phyloP scores from a whole-genome alignment of 768 basidiomycete species.

The Suillus clintonianus region DNA sequence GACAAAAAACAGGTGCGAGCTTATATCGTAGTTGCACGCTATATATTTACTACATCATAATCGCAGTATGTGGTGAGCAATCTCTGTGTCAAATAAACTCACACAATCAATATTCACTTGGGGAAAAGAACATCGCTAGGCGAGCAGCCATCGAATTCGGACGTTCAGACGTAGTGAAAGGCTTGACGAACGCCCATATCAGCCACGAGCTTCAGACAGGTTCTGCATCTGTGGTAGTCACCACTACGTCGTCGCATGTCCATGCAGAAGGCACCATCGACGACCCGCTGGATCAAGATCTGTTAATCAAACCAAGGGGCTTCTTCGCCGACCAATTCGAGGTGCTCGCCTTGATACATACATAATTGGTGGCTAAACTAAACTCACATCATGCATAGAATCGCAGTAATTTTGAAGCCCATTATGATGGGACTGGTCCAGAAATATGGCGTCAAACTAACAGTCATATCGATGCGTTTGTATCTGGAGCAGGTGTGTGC shows the following conservation, averaged over 20 bases:
- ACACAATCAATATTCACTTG: not conserved
- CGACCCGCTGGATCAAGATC: slow-evolving; percentile 42
- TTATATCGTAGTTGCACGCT: not conserved
- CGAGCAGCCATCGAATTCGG: slow-evolving; percentile 79
- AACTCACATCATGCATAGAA: slow-evolving; percentile 50
- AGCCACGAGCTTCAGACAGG: slow-evolving; percentile 41
- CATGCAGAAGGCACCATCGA: slow-evolving; percentile 30
- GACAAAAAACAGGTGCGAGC: slow-evolving; percentile 86
- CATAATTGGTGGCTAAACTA: no score
- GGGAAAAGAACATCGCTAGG: slow-evolving; percentile 79
- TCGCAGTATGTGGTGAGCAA: slow-evolving; percentile 64
- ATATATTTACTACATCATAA: not conserved
- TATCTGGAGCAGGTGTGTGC: slow-evolving; percentile 79
- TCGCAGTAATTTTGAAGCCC: slow-evolving; percentile 86
- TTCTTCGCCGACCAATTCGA: slow-evolving; percentile 98
- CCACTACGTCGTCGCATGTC: slow-evolving; percentile 49
- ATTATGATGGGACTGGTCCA: slow-evolving; percentile 87
- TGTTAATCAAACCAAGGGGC: slow-evolving; percentile 63
- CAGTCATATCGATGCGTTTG: slow-evolving; percentile 80
- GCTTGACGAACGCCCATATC: slow-evolving; percentile 18
- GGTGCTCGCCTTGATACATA: slow-evolving; percentile 27
- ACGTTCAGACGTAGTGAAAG: slow-evolving; percentile 28
- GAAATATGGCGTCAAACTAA: slow-evolving; percentile 95
- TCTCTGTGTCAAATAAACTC: not conserved
- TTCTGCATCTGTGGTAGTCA: slow-evolving; percentile 53